Percentiles rank a stretch among this genome's conserved stretches.
phyloP scores from a whole-genome alignment of 805 yeast genomes.

The Yamadazyma sp. region DNA sequence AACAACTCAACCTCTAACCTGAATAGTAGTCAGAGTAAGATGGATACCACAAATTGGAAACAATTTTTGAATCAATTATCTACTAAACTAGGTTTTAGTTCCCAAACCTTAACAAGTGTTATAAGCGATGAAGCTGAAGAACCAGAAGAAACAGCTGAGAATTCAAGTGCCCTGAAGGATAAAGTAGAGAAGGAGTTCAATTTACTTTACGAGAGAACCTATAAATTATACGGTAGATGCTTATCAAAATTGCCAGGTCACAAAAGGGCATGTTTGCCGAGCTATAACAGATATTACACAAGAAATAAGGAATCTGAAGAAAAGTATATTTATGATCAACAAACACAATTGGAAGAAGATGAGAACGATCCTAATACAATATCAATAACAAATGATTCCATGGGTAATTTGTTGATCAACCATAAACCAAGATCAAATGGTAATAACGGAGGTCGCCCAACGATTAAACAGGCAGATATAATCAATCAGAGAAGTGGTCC shows the following conservation, averaged over 20 bases:
- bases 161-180: slow-evolving; percentile 13
- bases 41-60: slow-evolving; percentile 36
- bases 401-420: slow-evolving; percentile 40
- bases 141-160: slow-evolving; percentile 8
- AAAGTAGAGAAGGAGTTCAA: slow-evolving; percentile 30
- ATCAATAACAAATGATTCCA: slow-evolving; percentile 38
- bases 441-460: slow-evolving; percentile 3
- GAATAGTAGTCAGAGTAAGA: slow-evolving; percentile 15
- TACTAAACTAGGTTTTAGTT: slow-evolving; percentile 32
- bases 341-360: slow-evolving; percentile 26
- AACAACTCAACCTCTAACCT: slow-evolving; percentile 23
- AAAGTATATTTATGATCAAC: slow-evolving; percentile 15
- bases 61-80: slow-evolving; percentile 32
- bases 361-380: slow-evolving; percentile 29
- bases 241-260: slow-evolving; percentile 32
- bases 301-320: slow-evolving; percentile 9
- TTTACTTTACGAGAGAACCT: slow-evolving; percentile 32
- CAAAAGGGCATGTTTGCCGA: slow-evolving; percentile 40
- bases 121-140: slow-evolving; percentile 14
- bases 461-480: slow-evolving; percentile 12
- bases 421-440: slow-evolving; percentile 13
- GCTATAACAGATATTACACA: slow-evolving; percentile 29
- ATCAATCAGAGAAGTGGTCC: slow-evolving; percentile 27
- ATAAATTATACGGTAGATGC: slow-evolving; percentile 36
- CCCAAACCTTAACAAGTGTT: slow-evolving; percentile 26